Evolutionary conservation across 192 early-diverging fungal species (phyloP).

Genomic region (Lobosporangium transversale): DNA sequence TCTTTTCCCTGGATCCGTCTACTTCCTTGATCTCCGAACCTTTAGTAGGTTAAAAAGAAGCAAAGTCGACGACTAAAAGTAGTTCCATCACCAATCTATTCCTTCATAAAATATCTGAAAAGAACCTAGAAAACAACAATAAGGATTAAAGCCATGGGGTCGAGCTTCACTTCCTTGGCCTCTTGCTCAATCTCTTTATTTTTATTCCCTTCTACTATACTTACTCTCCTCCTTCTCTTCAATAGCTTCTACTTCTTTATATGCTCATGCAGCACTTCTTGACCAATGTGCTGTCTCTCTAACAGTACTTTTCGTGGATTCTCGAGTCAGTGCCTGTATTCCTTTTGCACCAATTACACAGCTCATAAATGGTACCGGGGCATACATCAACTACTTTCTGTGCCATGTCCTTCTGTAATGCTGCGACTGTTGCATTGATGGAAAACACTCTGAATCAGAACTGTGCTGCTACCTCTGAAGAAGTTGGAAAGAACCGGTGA

Average conservation of each 20-base stretch:
- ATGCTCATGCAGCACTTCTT: slow-evolving; percentile 13
- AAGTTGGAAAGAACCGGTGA: not conserved
- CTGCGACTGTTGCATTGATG: slow-evolving; percentile 17
- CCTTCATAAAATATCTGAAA: too few species aligned
- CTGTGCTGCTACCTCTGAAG: slow-evolving; percentile 15
- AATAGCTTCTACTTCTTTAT: not conserved
- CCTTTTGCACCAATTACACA: not conserved
- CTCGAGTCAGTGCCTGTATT: slow-evolving; percentile 7
- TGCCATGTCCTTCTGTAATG: slow-evolving; percentile 14
- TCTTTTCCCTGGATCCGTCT: too few species aligned
- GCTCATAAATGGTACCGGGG: slow-evolving; percentile 3
- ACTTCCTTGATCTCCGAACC: too few species aligned
- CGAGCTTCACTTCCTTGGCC: slow-evolving; percentile 20
- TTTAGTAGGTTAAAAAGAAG: too few species aligned
- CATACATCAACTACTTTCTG: slow-evolving; percentile 30
- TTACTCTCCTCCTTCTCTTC: slow-evolving; percentile 6
- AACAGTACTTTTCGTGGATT: slow-evolving; percentile 20
- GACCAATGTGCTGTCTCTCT: slow-evolving; percentile 31
- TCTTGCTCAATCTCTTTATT: not conserved
- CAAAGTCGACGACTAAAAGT: too few species aligned
- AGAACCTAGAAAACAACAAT: too few species aligned
- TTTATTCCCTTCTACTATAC: slow-evolving; percentile 5
- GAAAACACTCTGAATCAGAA: slow-evolving; percentile 43
- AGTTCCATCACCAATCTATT: too few species aligned
- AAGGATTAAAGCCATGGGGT: slow-evolving; percentile 16